Evolutionary conservation across 2,329 filamentous ascomycete species (phyloP).

Genomic region (Elsinoe australis): DNA sequence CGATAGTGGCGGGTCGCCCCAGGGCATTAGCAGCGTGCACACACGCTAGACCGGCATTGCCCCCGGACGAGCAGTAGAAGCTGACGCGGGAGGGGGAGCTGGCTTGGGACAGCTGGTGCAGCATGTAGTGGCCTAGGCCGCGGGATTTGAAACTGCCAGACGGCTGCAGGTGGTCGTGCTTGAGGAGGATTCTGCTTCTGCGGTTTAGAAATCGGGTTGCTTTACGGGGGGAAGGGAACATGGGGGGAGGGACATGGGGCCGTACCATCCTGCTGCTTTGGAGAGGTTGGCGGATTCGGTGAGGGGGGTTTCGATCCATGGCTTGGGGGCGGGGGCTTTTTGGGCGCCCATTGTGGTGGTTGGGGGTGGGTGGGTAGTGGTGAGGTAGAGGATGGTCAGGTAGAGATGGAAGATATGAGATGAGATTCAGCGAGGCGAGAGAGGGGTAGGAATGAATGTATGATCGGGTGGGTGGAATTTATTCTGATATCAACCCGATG

Average conservation of each 20-base stretch:
- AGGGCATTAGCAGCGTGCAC: constrained; percentile 63
- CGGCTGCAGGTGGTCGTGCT: constrained; percentile 77
- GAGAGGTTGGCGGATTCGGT: constrained; percentile 61
- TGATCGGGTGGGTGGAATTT: too few species aligned
- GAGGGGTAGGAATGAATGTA: too few species aligned
- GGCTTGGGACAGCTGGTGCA: constrained; percentile 40
- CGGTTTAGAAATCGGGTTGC: constrained; percentile 30
- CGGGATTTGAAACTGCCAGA: constrained; percentile 73
- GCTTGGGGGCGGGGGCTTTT: constrained; percentile 27
- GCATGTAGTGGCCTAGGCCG: constrained; percentile 66
- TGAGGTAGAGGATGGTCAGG: not conserved
- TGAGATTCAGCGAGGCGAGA: not conserved
- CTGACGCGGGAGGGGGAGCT: constrained; percentile 40
- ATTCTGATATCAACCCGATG: not conserved
- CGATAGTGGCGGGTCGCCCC: constrained; percentile 61
- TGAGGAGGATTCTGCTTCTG: constrained; percentile 68
- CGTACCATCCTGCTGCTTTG: constrained; percentile 63
- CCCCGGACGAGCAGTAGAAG: constrained; percentile 75
- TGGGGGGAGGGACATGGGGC: constrained; percentile 17
- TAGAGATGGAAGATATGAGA: not conserved
- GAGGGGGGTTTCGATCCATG: constrained; percentile 67
- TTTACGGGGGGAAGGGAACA: constrained; percentile 6
- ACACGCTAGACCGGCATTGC: constrained; percentile 78
- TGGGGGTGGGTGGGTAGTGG: not conserved
- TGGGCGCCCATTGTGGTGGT: constrained; percentile 10